Percentiles rank a stretch among this genome's conserved stretches.
Evolutionary conservation across 1,284 basidiomycete species (phyloP).

Genomic region (Marasmius tenuissimus): DNA sequence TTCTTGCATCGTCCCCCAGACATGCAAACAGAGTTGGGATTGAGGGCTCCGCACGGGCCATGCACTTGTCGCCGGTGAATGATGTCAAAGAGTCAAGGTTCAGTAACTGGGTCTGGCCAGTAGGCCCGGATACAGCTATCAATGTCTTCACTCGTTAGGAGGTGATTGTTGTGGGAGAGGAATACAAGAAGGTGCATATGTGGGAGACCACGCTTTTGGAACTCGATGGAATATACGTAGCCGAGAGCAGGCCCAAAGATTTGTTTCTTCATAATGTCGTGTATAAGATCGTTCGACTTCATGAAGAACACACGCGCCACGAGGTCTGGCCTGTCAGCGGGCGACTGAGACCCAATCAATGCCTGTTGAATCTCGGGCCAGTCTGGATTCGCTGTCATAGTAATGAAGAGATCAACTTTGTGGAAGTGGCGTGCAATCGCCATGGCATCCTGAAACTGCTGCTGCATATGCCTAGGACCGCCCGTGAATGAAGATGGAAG

Average conservation of each 20-base stretch:
- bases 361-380: conserved; percentile 44
- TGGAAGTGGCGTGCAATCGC: conserved; percentile 33
- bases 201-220: conserved; percentile 49
- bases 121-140: conserved; percentile 41
- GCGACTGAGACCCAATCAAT: conserved; percentile 37
- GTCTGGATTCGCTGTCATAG: conserved; percentile 44
- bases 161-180: conserved; percentile 27
- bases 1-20: conserved; percentile 40
- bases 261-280: conserved; percentile 29
- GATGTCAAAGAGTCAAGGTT: conserved; percentile 36
- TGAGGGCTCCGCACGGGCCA: conserved; percentile 38
- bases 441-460: conserved; percentile 44
- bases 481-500: conserved; percentile 41
- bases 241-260: conserved; percentile 28
- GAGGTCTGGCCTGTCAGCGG: conserved; percentile 44
- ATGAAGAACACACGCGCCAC: conserved; percentile 43
- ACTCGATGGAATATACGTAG: conserved; percentile 46
- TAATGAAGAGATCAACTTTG: conserved; percentile 44
- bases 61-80: conserved; percentile 43
- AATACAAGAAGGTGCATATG: conserved; percentile 48
- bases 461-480: conserved; percentile 40
- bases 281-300: conserved; percentile 37
- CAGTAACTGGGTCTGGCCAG: conserved; percentile 36
- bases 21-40: conserved; percentile 38
- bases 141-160: conserved; percentile 32